Conservation (phyloP, 1,284 basidiomycete genomes). For the Rhodotorula sp. region DNA sequence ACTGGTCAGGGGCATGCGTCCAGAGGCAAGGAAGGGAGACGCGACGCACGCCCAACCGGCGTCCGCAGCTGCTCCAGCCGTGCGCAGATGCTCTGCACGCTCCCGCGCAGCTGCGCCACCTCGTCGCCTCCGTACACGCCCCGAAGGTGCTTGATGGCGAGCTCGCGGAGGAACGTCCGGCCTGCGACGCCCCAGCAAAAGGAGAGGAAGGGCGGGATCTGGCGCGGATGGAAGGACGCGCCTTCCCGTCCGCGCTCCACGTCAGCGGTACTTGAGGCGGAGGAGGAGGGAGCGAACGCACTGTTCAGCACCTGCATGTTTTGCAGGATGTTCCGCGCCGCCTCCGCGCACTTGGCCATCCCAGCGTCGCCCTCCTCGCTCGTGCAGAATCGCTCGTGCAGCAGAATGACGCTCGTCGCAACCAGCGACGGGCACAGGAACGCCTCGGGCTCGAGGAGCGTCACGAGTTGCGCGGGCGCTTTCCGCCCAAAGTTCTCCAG, state of each 20-base stretch:
- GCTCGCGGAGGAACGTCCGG: slow-evolving; percentile 31
- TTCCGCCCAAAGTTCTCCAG: slow-evolving; percentile 18
- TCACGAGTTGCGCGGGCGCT: slow-evolving; percentile 17
- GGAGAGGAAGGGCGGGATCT: slow-evolving; percentile 16
- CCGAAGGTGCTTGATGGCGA: slow-evolving; percentile 23
- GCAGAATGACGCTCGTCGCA: slow-evolving; percentile 34
- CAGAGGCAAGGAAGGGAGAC: not conserved
- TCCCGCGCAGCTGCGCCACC: not conserved
- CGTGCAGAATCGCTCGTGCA: slow-evolving; percentile 41
- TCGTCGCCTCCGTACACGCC: slow-evolving; percentile 2
- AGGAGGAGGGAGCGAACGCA: not conserved
- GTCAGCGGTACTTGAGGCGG: not conserved
- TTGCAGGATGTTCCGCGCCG: slow-evolving; percentile 34
- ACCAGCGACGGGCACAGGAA: slow-evolving; percentile 19
- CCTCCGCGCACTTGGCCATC: slow-evolving; percentile 35
- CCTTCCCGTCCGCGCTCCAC: not conserved
- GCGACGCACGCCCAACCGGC: slow-evolving; percentile 15
- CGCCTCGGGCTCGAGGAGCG: slow-evolving; percentile 19
- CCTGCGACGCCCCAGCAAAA: slow-evolving; percentile 8
- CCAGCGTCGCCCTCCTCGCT: slow-evolving; percentile 27
- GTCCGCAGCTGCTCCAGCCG: slow-evolving; percentile 16
- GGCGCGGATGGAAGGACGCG: slow-evolving; percentile 23
- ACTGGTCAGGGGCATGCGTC: no score
- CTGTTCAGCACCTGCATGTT: slow-evolving; percentile 37
- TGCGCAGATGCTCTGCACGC: slow-evolving; percentile 5